phyloP scores from a whole-genome alignment of 2,329 filamentous ascomycete genomes.

The Arthroderma sp. region DNA sequence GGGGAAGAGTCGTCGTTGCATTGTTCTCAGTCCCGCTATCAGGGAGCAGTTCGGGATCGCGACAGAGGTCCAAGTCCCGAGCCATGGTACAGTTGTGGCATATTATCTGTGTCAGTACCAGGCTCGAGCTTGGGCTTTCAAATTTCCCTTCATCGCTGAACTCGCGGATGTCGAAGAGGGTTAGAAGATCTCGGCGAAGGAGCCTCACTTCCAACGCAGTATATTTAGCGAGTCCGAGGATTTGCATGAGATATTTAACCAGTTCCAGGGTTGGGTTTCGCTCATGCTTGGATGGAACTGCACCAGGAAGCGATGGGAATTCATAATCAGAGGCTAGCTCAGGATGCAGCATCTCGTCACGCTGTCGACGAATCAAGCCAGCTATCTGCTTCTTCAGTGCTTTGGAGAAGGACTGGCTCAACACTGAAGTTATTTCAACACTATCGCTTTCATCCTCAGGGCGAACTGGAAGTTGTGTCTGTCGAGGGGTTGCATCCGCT shows the following conservation, averaged over 20 bases:
- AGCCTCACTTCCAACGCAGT: slow-evolving; percentile 79
- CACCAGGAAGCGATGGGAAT: slow-evolving; percentile 62
- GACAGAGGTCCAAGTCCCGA: slow-evolving; percentile 81
- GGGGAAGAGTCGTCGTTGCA: slow-evolving; percentile 23
- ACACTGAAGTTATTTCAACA: slow-evolving; percentile 51
- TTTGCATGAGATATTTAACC: slow-evolving; percentile 85
- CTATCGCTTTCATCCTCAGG: slow-evolving; percentile 45
- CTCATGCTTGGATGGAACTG: slow-evolving; percentile 25
- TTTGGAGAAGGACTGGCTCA: slow-evolving; percentile 75
- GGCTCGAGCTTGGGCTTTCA: slow-evolving; percentile 65
- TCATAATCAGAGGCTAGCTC: slow-evolving; percentile 77
- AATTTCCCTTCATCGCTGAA: slow-evolving; percentile 84
- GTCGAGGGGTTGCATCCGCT: slow-evolving; percentile 43
- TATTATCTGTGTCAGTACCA: slow-evolving; percentile 63
- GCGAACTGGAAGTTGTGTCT: slow-evolving; percentile 50
- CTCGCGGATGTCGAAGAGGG: slow-evolving; percentile 86
- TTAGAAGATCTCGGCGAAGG: slow-evolving; percentile 75
- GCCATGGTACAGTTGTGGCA: slow-evolving; percentile 86
- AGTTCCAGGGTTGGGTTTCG: slow-evolving; percentile 73
- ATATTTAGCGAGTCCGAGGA: slow-evolving; percentile 79
- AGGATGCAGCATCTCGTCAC: slow-evolving; percentile 77
- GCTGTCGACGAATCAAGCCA: slow-evolving; percentile 69
- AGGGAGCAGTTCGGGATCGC: slow-evolving; percentile 69
- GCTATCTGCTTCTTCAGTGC: slow-evolving; percentile 82
- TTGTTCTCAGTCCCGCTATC: slow-evolving; percentile 25